Base-by-base conservation (phyloP, 1,284 basidiomycete species). In the Xerocomus minutiporus region DNA sequence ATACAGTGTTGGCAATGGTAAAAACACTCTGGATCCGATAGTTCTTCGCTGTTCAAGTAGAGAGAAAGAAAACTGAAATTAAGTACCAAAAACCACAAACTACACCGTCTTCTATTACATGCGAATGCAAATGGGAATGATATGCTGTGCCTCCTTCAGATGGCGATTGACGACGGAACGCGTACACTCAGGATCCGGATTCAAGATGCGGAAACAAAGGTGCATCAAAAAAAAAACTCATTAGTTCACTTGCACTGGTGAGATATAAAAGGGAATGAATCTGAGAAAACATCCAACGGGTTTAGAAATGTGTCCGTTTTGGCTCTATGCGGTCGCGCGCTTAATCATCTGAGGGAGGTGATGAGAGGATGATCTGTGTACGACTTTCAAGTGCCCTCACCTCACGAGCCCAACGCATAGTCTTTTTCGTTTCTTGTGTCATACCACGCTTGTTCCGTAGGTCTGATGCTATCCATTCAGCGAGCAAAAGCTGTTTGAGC, bases 371-470 rank as follows among this genome's bases (percentile, higher is more conserved):
- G 36, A 2, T 20, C 25, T 4, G 12, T 12, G 9, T 0, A 43
- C 7, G 9, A 25, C 29, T 5, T 25, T 28, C 12, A 15, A 46
- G 5, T 29, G 15, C 15, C 72, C 82, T 54, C 61, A 89, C 89
- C 79, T 91, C 88, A 41, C 87, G 80, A 44, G 89, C 88, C 88
- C 88, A 91, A 54, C 87, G 83, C 73, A 89, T 73, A 9, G 85
- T 89, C 75, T 81, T 86, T 80, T 85, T 91, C 31, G 83, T 84
- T 58, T 91, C 88, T 43, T 73, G 67, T 12, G 80, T 75, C 75
- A 83, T 80, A 39, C 88, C 81, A 41, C 76, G 76, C 72, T 84
- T 87, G 53, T 77, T 75, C 58, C 91, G 81, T 64, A 99, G 77
- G 58, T 93, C 87, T 17, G 77, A 75, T 3, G 82, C 81, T 50